Base-by-base conservation (phyloP, 768 basidiomycete species). In the Kwoniella botswanensis region DNA sequence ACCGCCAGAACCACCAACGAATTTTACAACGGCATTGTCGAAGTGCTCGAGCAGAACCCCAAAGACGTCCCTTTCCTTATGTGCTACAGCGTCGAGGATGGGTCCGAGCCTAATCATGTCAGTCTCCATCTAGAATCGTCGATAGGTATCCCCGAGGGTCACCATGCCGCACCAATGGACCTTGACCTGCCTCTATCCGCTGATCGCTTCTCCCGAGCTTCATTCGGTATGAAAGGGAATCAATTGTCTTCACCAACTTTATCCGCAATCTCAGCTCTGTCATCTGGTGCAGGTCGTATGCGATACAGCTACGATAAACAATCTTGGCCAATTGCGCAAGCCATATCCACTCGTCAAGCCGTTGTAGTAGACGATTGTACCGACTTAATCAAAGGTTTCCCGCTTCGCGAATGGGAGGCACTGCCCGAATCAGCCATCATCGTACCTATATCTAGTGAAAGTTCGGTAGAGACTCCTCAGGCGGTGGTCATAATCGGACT, bases 401-500 rank as follows among this genome's bases (percentile, higher is more conserved):
- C 71, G 6, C 43, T 75, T 24, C 71, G 77, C 22, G 62, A 65
- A 52, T 78, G 74, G 74, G 74, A 76, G n/a, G 55, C 67, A 18
- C 26, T 78, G 35, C 77, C 77, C 2, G 62, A 74, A 21, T 71
- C 74, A 7, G 77, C 77, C 7, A 71, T 78, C 55, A 66, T 78
- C 52, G 65, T 78, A 3, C 73, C 74, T 1, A 71, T 78, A 13
- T 63, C 46, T 35, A 70, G 58, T 9, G 71, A 74, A 35, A 63
- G 68, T 13, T 64, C 67, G 9, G 61, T 57, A 4, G 58, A 68
- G 15, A 54, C 66, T 4, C 74, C 77, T 4, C 65, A 59, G 9
- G 71, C 70, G 13, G 68, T 78, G 12, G 15, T 78, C 15, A 67
- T 78, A 61, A 56, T 78, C 21, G 77, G 77, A 44, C 74, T 78